Evolutionary conservation across 2,329 filamentous ascomycete genomes (phyloP), one percentile per base, ranked within the genome.

Genomic region (Raffaelea arxii): DNA sequence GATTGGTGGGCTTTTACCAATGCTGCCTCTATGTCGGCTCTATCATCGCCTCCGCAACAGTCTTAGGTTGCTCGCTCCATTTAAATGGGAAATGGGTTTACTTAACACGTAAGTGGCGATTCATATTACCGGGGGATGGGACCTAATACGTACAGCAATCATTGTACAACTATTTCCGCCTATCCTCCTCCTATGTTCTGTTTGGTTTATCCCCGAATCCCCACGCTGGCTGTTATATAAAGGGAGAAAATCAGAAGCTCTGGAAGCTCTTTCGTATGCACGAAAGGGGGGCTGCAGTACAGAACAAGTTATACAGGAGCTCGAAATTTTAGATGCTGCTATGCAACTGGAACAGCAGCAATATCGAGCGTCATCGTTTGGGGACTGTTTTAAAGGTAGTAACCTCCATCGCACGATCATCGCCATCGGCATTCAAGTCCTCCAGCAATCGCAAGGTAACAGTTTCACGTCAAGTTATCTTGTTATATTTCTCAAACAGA

Each of bases 401-500:
- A 41, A 25, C 22, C 18, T 23, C 25, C 39, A 25, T n/a, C 39
- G 39, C 7, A 53, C 52, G 4, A 36, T 53, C 16, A 51, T 56
- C 18, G 51, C 53, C 7, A 48, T 46, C 36, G 47, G 50, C 32
- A 44, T 49, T 2, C 54, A 57, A 44, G 50, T 41, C 21, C 41
- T 54, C 5, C 40, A 48, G 32, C 46, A 53, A 43, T 49, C 50
- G 6, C 50, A 51, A 42, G 52, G 52, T 30, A 52, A 50, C 16
- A 44, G 50, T 2, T 49, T 40, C 27, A 51, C 22, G 25, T 41
- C 25, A 38, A 46, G 19, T 9, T 56, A 55, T 43, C 32, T 53
- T n/a, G 53, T 56, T 22, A 46, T 53, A 30, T 58, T 58, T 47
- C 41, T 58, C 36, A 40, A 53, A 23, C 49, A 51, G 40, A 44